Evolutionary conservation across 345 rosid genomes (phyloP).

Genomic region (Eucalyptus regnans): DNA sequence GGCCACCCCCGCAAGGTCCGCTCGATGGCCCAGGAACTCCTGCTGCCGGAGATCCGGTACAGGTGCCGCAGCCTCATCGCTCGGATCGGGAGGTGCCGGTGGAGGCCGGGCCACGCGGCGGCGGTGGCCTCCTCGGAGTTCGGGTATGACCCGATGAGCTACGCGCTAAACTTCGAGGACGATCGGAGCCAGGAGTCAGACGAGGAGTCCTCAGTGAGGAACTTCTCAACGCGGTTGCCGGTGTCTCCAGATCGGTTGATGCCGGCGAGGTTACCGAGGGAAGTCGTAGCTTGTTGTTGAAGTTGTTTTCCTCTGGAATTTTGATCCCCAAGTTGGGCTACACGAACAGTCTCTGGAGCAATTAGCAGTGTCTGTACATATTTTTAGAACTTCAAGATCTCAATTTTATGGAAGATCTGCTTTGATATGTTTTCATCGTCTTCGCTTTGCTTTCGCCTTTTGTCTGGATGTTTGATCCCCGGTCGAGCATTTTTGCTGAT

Average conservation of each 20-base stretch:
- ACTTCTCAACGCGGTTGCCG: constrained; percentile 49
- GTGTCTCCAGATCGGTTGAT: constrained; percentile 22
- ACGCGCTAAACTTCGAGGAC: constrained; percentile 72
- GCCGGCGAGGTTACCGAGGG: neutral
- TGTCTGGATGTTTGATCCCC: neutral
- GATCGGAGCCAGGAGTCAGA: constrained; percentile 1
- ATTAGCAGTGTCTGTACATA: neutral
- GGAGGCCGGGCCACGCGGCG: neutral
- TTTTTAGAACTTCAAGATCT: neutral
- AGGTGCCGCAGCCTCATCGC: neutral
- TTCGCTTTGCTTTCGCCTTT: neutral
- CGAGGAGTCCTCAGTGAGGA: constrained; percentile 25
- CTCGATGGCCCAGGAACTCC: neutral
- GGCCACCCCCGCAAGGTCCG: neutral
- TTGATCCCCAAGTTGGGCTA: no score
- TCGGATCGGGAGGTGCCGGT: neutral
- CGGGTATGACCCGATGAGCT: constrained; percentile 57
- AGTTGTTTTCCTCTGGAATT: neutral
- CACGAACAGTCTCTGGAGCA: neutral
- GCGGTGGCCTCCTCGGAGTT: constrained; percentile 16
- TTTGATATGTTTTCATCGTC: neutral
- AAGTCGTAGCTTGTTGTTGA: neutral
- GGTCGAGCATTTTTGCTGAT: neutral
- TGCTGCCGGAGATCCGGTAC: neutral
- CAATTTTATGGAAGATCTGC: neutral